phyloP scores from a whole-genome alignment of 228 moss, liverwort and hornwort genomes.

The Sphagnum magellanicum region DNA sequence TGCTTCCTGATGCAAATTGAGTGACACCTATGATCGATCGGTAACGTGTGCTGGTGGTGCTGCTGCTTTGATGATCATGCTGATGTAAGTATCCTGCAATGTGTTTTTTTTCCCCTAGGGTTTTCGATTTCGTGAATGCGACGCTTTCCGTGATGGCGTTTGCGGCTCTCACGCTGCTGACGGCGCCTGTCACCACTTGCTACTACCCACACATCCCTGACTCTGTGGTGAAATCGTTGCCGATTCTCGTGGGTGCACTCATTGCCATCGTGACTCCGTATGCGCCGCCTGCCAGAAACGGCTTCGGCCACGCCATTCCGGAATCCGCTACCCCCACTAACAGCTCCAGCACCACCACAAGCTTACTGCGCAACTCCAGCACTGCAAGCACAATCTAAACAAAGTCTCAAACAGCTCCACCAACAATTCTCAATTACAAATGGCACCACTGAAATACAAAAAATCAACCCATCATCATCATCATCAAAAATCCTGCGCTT shows the following conservation, averaged over 20 bases:
- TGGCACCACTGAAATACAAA: no score
- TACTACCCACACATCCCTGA: constrained; percentile 4
- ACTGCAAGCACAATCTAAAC: not conserved
- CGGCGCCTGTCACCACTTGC: constrained; percentile 8
- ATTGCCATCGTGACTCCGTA: constrained; percentile 1
- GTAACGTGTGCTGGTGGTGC: no score
- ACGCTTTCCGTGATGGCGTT: not conserved
- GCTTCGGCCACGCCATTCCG: not conserved
- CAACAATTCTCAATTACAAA: no score
- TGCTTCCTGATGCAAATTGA: no score
- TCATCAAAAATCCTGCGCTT: no score
- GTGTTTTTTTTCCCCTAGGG: no score
- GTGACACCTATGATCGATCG: no score
- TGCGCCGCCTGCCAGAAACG: constrained; percentile 1
- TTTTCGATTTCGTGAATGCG: constrained; percentile 2
- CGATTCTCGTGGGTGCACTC: constrained; percentile 1
- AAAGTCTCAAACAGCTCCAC: no score
- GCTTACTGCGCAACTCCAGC: not conserved
- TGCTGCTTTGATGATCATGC: no score
- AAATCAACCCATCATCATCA: no score
- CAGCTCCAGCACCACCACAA: not conserved
- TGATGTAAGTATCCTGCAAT: no score
- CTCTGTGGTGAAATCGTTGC: not conserved
- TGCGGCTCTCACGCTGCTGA: constrained; percentile 6
- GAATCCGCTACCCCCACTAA: not conserved